A percentile compares a stretch with the other conserved stretches of the same genome.
Evolutionary conservation across 345 rosid species (phyloP).

Genomic region (Salix dunnii): DNA sequence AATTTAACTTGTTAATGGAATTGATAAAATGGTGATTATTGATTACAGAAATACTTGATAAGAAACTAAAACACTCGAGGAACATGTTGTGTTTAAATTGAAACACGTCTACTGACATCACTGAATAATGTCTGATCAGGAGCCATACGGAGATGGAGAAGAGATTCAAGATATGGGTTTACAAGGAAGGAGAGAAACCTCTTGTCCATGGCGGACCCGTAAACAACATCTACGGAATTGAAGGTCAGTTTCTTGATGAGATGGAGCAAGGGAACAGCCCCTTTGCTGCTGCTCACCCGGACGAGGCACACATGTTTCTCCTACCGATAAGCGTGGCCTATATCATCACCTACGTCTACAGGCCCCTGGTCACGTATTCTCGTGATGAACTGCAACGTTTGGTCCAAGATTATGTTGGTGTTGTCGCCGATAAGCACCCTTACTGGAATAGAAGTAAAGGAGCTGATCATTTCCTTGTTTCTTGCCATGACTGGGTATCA

Average conservation of each 20-base stretch:
- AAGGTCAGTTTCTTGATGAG: constrained; percentile 59
- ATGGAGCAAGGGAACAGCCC: constrained; percentile 35
- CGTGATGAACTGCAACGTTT: constrained; percentile 32
- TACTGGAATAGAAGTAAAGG: constrained; percentile 63
- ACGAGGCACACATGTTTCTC: constrained; percentile 51
- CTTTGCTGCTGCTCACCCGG: constrained; percentile 42
- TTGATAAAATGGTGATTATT: too few relatives aligned
- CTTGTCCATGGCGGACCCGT: constrained; percentile 48
- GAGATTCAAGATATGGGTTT: constrained; percentile 54
- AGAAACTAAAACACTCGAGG: too few relatives aligned
- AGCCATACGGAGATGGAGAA: constrained; percentile 61
- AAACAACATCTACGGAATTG: constrained; percentile 45
- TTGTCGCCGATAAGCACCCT: constrained; percentile 38
- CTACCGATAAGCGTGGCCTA: constrained; percentile 48
- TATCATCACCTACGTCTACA: constrained; percentile 38
- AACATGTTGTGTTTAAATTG: background rate
- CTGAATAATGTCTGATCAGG: constrained; percentile 18
- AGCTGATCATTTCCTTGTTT: constrained; percentile 60
- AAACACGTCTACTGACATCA: background rate
- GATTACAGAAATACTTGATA: too few relatives aligned
- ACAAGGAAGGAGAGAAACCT: constrained; percentile 59
- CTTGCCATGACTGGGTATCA: constrained; percentile 68
- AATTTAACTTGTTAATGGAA: too few relatives aligned
- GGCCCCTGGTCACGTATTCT: constrained; percentile 31
- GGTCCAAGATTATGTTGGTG: constrained; percentile 38